These are phyloP conservation scores for Pilasporangium apinafurcum DNA, from an alignment of 352 stramenopile species.

Conservation along the genomic window DNA sequence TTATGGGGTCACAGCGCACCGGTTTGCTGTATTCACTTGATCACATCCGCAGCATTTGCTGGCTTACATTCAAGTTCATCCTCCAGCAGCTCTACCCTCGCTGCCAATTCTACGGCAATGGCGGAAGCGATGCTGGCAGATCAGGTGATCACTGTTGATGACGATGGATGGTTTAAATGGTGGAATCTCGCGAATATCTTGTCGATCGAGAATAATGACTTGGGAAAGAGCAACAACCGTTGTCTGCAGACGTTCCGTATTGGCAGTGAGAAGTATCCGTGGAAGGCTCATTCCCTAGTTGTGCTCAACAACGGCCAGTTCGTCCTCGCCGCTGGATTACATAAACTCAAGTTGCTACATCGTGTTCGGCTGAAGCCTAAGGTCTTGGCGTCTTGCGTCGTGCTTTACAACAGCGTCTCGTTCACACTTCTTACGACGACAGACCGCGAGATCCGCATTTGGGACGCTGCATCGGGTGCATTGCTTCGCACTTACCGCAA, in stretches of 20 bases:
- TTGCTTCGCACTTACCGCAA: slow-evolving; percentile 58
- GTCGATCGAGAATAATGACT: slow-evolving; percentile 53
- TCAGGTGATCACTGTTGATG: slow-evolving; percentile 70
- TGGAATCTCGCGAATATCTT: slow-evolving; percentile 65
- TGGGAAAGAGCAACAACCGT: slow-evolving; percentile 40
- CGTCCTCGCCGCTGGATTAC: slow-evolving; percentile 45
- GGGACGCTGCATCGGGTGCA: slow-evolving; percentile 47
- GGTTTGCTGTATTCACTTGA: slow-evolving; percentile 63
- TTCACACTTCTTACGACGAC: slow-evolving; percentile 67
- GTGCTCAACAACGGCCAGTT: slow-evolving; percentile 59
- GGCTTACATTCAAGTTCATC: neutral
- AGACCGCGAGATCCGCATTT: slow-evolving; percentile 59
- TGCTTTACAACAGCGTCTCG: slow-evolving; percentile 63
- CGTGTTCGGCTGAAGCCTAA: slow-evolving; percentile 56
- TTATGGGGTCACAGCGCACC: slow-evolving; percentile 62
- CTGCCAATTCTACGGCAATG: too few relatives aligned
- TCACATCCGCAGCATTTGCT: slow-evolving; percentile 22
- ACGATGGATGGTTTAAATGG: slow-evolving; percentile 83
- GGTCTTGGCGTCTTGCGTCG: slow-evolving; percentile 45
- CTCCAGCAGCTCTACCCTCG: slow-evolving; percentile 4
- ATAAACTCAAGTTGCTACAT: slow-evolving; percentile 72
- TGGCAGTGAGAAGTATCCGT: slow-evolving; percentile 63
- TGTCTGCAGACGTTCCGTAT: slow-evolving; percentile 69
- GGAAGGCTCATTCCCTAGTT: slow-evolving; percentile 54
- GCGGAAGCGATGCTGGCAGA: slow-evolving; percentile 29